Percentiles rank a stretch among this genome's conserved stretches.
phyloP scores from a whole-genome alignment of 345 rosid genomes.

The Salix brachista region DNA sequence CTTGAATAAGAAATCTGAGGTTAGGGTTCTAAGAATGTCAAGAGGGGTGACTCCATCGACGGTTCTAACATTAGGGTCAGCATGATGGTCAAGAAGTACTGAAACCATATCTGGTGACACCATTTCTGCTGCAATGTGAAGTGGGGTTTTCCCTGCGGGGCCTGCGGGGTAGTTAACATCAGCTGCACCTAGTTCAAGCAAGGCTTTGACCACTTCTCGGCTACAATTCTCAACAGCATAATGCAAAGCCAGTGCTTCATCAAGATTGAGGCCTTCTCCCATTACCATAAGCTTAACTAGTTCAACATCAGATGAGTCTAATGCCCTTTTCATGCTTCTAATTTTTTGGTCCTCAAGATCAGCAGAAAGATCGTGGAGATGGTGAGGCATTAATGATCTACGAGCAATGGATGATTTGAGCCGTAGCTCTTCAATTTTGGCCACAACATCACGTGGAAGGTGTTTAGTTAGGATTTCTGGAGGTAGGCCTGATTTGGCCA shows the following conservation, averaged over 20 bases:
- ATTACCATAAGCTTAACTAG: slow-evolving; percentile 97
- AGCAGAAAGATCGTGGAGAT: slow-evolving; percentile 51
- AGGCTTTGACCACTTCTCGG: slow-evolving; percentile 94
- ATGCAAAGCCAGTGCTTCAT: slow-evolving; percentile 88
- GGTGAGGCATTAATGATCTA: slow-evolving; percentile 52
- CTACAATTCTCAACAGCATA: slow-evolving; percentile 96
- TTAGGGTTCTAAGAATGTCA: slow-evolving; percentile 85
- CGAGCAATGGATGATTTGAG: slow-evolving; percentile 75
- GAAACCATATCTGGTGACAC: slow-evolving; percentile 99
- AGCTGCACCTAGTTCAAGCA: slow-evolving; percentile 97
- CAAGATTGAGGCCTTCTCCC: slow-evolving; percentile 99
- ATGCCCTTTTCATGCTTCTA: slow-evolving; percentile 84
- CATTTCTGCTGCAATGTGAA: slow-evolving; percentile 96
- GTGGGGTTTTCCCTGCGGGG: slow-evolving; percentile 82
- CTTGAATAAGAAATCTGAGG: slow-evolving; percentile 98
- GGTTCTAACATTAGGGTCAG: slow-evolving; percentile 86
- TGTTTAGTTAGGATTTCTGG: slow-evolving; percentile 90
- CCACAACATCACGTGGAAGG: slow-evolving; percentile 81
- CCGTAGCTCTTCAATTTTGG: slow-evolving; percentile 91
- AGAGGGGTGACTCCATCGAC: slow-evolving; percentile 93
- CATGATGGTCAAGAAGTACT: slow-evolving; percentile 91
- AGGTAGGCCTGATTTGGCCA: slow-evolving; percentile 92
- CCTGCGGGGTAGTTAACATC: slow-evolving; percentile 96
- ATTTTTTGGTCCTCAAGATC: slow-evolving; percentile 95
- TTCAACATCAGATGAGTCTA: slow-evolving; percentile 94